Base-by-base conservation (phyloP, 495 filamentous ascomycete species). In the Aspergillus nanangensis region DNA sequence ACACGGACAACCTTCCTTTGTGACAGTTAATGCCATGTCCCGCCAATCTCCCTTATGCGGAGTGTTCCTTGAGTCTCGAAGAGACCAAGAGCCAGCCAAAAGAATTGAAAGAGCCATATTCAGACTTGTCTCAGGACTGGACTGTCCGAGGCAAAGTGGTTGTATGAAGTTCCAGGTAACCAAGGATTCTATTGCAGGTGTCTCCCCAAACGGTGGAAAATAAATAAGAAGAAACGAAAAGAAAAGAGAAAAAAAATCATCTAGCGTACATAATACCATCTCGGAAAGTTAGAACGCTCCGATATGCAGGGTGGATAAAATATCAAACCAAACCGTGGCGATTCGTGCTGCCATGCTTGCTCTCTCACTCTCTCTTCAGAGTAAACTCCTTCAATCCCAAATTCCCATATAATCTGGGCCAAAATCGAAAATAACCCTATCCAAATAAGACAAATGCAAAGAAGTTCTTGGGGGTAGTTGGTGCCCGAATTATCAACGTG, bases 341-440 rank as follows among this genome's bases (percentile, higher is more conserved):
- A 41, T 48, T 46, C 51, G 63, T 65, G 61, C 65, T 59, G 47
- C 44, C 45, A 46, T 51, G 55, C 47, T n/a, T n/a, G n/a, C n/a
- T n/a, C n/a, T 45, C 45, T 51, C 32, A 11, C 25, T 29, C 38
- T 50, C 32, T 27, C 41, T 46, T 48, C 58, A 55, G 44, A 48
- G 61, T 56, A 43, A 69, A 71, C 67, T 71, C 67, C 65, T 65
- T 45, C 60, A 58, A 69, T 67, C 67, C 60, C 52, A 39, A 56
- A 49, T 55, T 50, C 47, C 52, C 53, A 50, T 40, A 52, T 45
- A 55, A 61, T 44, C 38, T 48, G 41, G 21, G 57, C 54, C 42
- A 20, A 48, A 53, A 31, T 47, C 32, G 18, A 45, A 19, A 32
- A 48, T 50, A 38, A 14, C 39, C 19, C n/a, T 34, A 38, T 39